phyloP scores from a whole-genome alignment of 139 green algal species.

The Diplosphaera chodatii region DNA sequence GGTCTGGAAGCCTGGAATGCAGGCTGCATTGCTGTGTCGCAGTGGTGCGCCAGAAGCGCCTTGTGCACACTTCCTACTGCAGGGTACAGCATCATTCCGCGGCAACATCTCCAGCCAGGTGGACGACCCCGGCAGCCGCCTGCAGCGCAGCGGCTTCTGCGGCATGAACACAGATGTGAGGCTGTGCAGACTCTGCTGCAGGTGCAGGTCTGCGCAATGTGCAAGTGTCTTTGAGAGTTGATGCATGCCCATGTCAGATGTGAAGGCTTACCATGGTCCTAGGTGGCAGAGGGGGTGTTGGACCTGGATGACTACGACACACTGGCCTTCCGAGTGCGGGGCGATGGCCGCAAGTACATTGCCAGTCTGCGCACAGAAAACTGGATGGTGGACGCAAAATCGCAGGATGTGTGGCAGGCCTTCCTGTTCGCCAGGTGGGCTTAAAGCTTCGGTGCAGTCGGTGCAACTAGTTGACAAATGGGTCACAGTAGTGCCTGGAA shows the following conservation, averaged over 20 bases:
- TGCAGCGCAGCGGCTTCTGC: constrained; percentile 42
- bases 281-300: constrained; percentile 13
- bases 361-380: constrained; percentile 48
- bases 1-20: too few species aligned
- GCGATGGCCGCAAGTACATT: constrained; percentile 53
- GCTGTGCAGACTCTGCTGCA: too few species aligned
- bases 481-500: too few species aligned
- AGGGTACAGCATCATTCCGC: constrained; percentile 26
- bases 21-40: too few species aligned
- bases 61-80: too few species aligned
- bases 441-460: too few species aligned
- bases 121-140: constrained; percentile 7
- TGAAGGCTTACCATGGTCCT: too few species aligned
- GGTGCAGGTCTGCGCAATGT: too few species aligned
- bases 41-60: too few species aligned
- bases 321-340: constrained; percentile 35
- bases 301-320: constrained; percentile 41
- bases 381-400: constrained; percentile 39
- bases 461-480: too few species aligned
- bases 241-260: too few species aligned
- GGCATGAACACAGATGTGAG: constrained; percentile 30
- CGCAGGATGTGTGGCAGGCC: constrained; percentile 53
- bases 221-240: too few species aligned
- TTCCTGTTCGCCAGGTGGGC: constrained; percentile 49
- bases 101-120: constrained; percentile 26